Base-by-base conservation (phyloP, 164 flowering plant species). In the Vitis rupestris region DNA sequence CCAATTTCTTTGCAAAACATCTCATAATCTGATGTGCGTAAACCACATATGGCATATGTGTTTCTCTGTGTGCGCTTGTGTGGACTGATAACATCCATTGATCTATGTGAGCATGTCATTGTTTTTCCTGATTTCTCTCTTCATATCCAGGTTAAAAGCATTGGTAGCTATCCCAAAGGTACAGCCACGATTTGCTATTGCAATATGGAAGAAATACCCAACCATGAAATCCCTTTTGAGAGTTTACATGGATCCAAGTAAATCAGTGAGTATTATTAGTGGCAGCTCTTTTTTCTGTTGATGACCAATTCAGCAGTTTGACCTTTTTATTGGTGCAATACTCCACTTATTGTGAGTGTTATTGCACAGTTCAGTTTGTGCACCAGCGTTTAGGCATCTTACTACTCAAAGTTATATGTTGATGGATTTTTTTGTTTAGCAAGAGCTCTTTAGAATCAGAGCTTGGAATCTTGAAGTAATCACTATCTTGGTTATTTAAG, bases 191-290 rank as follows among this genome's bases (percentile, higher is more conserved):
- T 90, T 85, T 81, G 99, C 98, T 17, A 70, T 90, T 56, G 93
- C 99, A 27, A 89, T 95, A 65, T 89, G 90, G 89, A 93, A 89
- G 82, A 95, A 89, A 75, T 95, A 90, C 67, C 99, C 99, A 8
- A 93, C 97, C 37, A 91, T 95, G 99, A 90, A 82, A 79, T 93
- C 98, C 63, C 95, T 95, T 67, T 73, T 95, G 64, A 76, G 80
- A 31, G 85, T 85, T 55, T 95, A 95, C 82, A 85, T 93, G 95
- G 99, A 95, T 81, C 86, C 94, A 59, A 78, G 55, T 75, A 95
- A 82, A 90, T 82, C 97, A n/a, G 99, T 95, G 68, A 84, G 96
- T 74, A 16, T 59, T 7, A 57, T 44, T 29, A 67, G 29, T n/a
- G 49, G 16, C 16, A 15, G 65, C 27, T 52, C 10, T 50, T 3